Evolutionary conservation across 495 filamentous ascomycete genomes (phyloP), one percentile per base, ranked within the genome.

Genomic region (Lasiosphaeriaceae sp.): DNA sequence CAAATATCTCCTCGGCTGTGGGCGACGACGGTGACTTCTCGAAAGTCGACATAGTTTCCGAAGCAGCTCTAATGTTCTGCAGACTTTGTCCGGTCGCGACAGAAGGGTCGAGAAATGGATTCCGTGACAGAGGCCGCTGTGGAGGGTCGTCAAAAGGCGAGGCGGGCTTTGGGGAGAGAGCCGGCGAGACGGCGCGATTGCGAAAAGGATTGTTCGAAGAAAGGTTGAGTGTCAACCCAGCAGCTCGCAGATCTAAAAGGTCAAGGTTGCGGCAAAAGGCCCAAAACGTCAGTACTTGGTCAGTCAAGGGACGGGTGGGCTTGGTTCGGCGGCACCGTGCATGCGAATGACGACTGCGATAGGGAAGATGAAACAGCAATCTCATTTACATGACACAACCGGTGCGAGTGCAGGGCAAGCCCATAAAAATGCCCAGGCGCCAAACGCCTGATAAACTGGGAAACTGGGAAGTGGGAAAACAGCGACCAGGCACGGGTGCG

Each of bases 141-240:
- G 69, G 81, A 70, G 78, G 72, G 69, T 75, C 67, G 73, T 78
- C 80, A 67, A 79, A 76, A 62, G 81, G 78, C 59, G 74, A 78
- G 65, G 67, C 74, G 64, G 69, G 80, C 68, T 66, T 48, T 64
- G 44, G 12, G 75, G 50, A 56, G 70, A 50, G 70, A 55, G 70
- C 62, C 49, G 90, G 92, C 55, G 92, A 94, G 8, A 82, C 75
- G 46, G 89, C 86, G 62, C 89, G 88, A 72, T 96, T 96, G 77
- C 94, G 87, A 71, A 98, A 98, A n/a, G 94, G 94, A 66, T 98
- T 98, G 80, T 97, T 97, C 60, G 94, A 97, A 57, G 85, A 82
- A 66, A 94, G 80, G 66, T 85, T 87, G 69, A 85, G 74, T 14
- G 79, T 67, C 66, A 81, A 70, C 47, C 77, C 79, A 35, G 82